Conservation (phyloP, 75 land plant species). For the Pinus albicaulis region DNA sequence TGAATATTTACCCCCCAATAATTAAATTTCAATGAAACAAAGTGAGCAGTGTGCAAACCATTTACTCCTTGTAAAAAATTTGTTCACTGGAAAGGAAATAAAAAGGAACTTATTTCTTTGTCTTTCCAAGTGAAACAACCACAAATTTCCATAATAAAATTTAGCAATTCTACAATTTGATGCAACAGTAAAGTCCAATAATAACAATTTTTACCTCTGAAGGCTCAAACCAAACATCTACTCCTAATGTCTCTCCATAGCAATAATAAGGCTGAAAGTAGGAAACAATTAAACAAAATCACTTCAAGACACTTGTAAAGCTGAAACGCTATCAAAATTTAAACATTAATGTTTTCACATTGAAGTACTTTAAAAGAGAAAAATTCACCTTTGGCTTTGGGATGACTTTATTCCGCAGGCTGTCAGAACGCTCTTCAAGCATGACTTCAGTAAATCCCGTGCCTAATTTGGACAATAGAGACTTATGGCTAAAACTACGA, state of each 20-base stretch:
- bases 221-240: slow-evolving; percentile 99
- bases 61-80: no score
- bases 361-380: neutral
- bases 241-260: slow-evolving; percentile 75
- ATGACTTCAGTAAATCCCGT: slow-evolving; percentile 94
- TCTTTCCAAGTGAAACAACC: no score
- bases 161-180: no score
- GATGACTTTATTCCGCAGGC: slow-evolving; percentile 79
- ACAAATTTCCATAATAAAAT: no score
- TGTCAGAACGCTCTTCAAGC: slow-evolving; percentile 93
- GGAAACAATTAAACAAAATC: slow-evolving; percentile 9
- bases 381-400: slow-evolving; percentile 67
- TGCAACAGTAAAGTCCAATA: no score
- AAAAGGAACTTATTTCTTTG: no score
- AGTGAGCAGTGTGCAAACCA: no score
- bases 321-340: neutral
- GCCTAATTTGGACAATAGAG: slow-evolving; percentile 31
- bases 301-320: neutral
- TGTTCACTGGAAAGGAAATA: no score
- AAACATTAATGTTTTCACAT: neutral
- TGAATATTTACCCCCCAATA: no score
- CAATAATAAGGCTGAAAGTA: slow-evolving; percentile 79
- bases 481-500: no score
- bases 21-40: no score
- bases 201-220: slow-evolving; percentile 57